Percentiles rank a stretch among this genome's conserved stretches.
phyloP scores from a whole-genome alignment of 176 grass and related monocot species.

The Phragmites australis region DNA sequence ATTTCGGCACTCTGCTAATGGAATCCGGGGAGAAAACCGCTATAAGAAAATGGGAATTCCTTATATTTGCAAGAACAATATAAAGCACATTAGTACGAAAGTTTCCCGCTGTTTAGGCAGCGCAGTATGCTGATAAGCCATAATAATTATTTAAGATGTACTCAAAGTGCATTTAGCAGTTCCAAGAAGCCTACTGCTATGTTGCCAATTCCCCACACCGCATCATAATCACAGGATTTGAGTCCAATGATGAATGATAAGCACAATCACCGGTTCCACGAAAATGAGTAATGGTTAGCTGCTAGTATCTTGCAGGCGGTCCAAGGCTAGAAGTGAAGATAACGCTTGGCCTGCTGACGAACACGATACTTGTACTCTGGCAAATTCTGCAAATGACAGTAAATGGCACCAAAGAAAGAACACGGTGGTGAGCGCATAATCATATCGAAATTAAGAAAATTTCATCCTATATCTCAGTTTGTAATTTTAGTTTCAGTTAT shows the following conservation, averaged over 20 bases:
- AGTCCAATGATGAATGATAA: neutral
- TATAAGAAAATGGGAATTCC: neutral
- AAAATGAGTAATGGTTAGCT: neutral
- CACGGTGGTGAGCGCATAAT: neutral
- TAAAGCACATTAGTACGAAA: neutral
- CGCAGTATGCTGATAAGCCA: neutral
- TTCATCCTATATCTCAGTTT: neutral
- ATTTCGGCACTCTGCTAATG: no score
- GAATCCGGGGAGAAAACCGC: no score
- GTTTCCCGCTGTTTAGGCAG: neutral
- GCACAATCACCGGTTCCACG: neutral
- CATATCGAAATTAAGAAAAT: neutral
- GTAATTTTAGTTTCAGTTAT: neutral
- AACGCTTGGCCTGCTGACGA: conserved; percentile 61
- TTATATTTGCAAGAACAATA: neutral
- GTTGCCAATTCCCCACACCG: neutral
- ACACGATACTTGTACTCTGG: conserved; percentile 57
- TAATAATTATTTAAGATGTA: neutral
- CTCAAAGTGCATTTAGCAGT: neutral
- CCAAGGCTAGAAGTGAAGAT: conserved; percentile 46
- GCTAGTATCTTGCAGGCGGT: neutral
- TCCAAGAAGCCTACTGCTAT: neutral
- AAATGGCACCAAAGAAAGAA: conserved; percentile 23
- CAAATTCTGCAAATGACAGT: conserved; percentile 51
- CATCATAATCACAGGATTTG: neutral